Conservation (phyloP, 2,329 filamentous ascomycete species). For the Lasiodiplodia sp. region DNA sequence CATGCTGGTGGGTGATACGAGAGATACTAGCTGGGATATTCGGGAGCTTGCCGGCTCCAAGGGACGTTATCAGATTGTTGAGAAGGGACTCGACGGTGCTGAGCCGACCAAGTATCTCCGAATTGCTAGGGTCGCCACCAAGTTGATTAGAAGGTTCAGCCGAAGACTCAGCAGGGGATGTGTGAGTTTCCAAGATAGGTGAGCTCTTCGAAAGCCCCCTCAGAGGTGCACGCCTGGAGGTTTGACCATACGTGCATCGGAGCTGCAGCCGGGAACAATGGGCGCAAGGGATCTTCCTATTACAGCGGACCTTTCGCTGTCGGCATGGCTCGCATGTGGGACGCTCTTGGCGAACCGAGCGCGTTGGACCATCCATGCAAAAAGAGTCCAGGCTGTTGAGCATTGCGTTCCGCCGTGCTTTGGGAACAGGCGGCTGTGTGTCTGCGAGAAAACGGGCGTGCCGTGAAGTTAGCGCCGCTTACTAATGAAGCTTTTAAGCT, state of each 20-base stretch:
- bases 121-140: neutral
- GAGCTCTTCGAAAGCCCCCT: neutral
- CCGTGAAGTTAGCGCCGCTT: neutral
- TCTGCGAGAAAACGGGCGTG: neutral
- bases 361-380: neutral
- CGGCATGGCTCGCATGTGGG: constrained; percentile 16
- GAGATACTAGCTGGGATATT: too few relatives aligned
- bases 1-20: too few relatives aligned
- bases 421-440: neutral
- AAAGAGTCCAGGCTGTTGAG: neutral
- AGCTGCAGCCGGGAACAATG: constrained; percentile 11
- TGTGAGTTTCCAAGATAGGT: neutral
- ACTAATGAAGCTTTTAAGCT: neutral
- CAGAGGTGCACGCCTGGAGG: neutral
- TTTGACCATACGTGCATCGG: neutral
- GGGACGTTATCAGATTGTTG: neutral
- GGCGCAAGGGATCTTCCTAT: constrained; percentile 15
- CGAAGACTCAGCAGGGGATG: neutral
- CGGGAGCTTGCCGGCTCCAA: neutral
- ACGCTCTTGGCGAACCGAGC: neutral
- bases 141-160: neutral
- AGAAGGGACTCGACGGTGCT: neutral
- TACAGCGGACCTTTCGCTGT: constrained; percentile 17
- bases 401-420: neutral
- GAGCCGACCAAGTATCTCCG: neutral